A percentile compares a stretch with the other conserved stretches of the same genome.
Conservation (phyloP, 805 yeast genomes). For the Candida piceae region DNA sequence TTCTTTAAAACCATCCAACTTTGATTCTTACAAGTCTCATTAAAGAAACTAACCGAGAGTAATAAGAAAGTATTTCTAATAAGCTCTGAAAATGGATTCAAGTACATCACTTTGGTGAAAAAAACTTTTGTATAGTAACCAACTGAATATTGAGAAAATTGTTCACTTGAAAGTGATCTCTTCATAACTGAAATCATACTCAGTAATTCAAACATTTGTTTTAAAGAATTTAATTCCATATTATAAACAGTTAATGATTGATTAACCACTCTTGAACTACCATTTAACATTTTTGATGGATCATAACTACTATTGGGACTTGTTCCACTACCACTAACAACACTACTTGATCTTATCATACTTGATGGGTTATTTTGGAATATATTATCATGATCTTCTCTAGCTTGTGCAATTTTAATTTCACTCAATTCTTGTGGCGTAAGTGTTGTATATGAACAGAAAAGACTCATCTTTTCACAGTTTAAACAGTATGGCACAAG, state of each 20-base stretch:
- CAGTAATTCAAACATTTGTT: background rate
- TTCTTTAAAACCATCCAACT: conserved; percentile 2
- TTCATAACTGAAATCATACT: background rate
- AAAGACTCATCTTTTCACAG: conserved; percentile 42
- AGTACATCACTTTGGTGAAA: conserved; percentile 3
- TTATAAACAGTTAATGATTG: conserved; percentile 5
- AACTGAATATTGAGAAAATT: conserved; percentile 5
- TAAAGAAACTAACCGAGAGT: conserved; percentile 6
- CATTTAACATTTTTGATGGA: conserved; percentile 26
- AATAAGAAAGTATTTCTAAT: conserved; percentile 6
- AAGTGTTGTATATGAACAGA: conserved; percentile 41
- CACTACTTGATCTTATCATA: conserved; percentile 10
- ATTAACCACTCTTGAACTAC: conserved; percentile 11
- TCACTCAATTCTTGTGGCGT: conserved; percentile 7
- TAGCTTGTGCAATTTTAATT: conserved; percentile 1
- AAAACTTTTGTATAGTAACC: conserved; percentile 5
- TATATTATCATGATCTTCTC: background rate
- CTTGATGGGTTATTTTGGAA: no score
- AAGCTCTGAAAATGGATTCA: conserved; percentile 7
- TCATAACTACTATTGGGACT: conserved; percentile 2
- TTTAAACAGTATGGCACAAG: conserved; percentile 51
- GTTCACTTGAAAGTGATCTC: conserved; percentile 6
- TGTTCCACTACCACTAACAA: conserved; percentile 23
- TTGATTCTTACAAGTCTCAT: conserved; percentile 4
- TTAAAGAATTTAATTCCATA: conserved; percentile 1